Evolutionary conservation across 805 yeast genomes (phyloP).

Genomic region (Candida krabiensis): DNA sequence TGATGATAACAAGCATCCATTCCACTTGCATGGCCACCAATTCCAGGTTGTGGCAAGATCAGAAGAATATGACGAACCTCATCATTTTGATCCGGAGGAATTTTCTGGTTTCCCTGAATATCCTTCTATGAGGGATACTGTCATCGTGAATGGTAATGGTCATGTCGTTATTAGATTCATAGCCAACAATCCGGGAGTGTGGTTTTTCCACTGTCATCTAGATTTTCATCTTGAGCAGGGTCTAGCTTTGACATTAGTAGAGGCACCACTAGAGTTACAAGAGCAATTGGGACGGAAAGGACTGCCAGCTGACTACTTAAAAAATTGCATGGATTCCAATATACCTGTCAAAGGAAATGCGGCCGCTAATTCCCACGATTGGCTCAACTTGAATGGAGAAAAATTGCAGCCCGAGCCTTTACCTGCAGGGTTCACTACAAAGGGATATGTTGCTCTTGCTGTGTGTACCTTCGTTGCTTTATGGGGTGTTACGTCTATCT

Average conservation of each 20-base stretch:
- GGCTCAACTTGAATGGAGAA: constrained; percentile 62
- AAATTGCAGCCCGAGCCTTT: constrained; percentile 58
- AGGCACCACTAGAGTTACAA: constrained; percentile 61
- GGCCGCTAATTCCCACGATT: constrained; percentile 58
- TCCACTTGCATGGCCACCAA: constrained; percentile 91
- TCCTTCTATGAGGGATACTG: constrained; percentile 73
- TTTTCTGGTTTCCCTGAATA: constrained; percentile 48
- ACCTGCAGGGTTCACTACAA: constrained; percentile 68
- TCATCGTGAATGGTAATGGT: constrained; percentile 65
- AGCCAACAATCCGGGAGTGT: constrained; percentile 89
- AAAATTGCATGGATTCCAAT: constrained; percentile 47
- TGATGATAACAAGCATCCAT: constrained; percentile 92
- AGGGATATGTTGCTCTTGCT: constrained; percentile 65
- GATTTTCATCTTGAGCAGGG: constrained; percentile 88
- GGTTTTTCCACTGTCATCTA: constrained; percentile 93
- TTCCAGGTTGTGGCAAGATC: constrained; percentile 81
- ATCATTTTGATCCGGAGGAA: constrained; percentile 51
- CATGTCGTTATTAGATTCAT: constrained; percentile 67
- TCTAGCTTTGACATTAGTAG: constrained; percentile 67
- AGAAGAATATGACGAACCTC: constrained; percentile 53
- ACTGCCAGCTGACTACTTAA: constrained; percentile 48
- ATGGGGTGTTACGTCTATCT: constrained; percentile 59
- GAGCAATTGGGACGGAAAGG: constrained; percentile 30
- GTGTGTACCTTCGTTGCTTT: constrained; percentile 56
- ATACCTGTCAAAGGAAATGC: constrained; percentile 64